Conservation (phyloP, 2,329 filamentous ascomycete species). For the Botrytis elliptica region DNA sequence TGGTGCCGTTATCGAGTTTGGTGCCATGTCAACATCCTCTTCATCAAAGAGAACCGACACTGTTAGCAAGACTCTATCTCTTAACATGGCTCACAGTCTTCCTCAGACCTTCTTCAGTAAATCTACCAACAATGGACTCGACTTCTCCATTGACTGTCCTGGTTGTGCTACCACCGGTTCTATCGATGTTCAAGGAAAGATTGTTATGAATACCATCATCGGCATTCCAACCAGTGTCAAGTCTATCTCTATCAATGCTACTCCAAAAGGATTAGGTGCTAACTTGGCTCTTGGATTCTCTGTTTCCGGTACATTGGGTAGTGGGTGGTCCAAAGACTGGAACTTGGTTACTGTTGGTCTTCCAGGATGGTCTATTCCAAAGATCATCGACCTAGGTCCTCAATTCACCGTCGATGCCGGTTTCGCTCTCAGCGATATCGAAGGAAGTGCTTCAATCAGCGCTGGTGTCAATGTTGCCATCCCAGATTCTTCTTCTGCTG, state of each 20-base stretch:
- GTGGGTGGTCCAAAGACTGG: constrained; percentile 19
- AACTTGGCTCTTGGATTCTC: constrained; percentile 20
- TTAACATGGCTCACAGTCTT: constrained; percentile 7
- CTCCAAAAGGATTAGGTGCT: constrained; percentile 16
- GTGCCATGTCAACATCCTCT: not conserved
- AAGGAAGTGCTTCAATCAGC: constrained; percentile 6
- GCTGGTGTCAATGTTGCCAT: constrained; percentile 11
- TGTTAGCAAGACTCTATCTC: not conserved
- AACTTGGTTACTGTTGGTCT: constrained; percentile 16
- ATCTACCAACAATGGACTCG: constrained; percentile 14
- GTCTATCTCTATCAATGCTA: constrained; percentile 10
- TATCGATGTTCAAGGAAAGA: constrained; percentile 17
- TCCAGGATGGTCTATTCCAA: constrained; percentile 18
- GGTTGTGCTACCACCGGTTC: constrained; percentile 13
- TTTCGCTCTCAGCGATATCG: constrained; percentile 11
- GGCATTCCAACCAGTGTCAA: constrained; percentile 16
- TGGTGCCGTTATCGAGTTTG: constrained; percentile 15
- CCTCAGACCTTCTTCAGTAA: constrained; percentile 20
- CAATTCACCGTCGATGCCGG: constrained; percentile 22
- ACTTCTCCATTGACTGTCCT: constrained; percentile 18
- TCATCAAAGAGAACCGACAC: constrained; percentile 8
- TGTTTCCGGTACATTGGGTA: constrained; percentile 18
- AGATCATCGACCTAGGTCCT: constrained; percentile 17
- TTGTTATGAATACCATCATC: not conserved
- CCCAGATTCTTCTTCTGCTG: constrained; percentile 19